phyloP scores from a whole-genome alignment of 106 monocot genomes.

The Phalaenopsis equestris region DNA sequence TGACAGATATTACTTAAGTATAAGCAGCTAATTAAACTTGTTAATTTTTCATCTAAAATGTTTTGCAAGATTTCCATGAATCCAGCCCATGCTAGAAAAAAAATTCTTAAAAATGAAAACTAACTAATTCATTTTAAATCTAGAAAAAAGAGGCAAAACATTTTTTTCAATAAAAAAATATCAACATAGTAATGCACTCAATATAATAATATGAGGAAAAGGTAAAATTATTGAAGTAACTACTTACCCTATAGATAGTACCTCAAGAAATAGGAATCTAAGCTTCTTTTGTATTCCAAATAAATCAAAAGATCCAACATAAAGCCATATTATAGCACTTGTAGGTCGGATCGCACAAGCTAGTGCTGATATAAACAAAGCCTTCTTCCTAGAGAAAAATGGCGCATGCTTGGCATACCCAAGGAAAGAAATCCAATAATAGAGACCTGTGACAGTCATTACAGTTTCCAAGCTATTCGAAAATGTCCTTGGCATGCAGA shows the following conservation, averaged over 20 bases:
- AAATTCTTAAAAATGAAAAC: background rate
- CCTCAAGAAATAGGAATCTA: conserved; percentile 66
- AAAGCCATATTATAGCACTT: conserved; percentile 91
- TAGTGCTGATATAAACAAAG: conserved; percentile 59
- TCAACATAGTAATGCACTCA: background rate
- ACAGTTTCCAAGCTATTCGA: conserved; percentile 89
- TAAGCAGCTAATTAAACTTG: background rate
- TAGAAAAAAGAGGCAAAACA: background rate
- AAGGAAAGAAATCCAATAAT: conserved; percentile 62
- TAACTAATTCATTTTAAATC: background rate
- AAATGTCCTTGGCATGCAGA: conserved; percentile 79
- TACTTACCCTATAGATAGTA: conserved; percentile 84
- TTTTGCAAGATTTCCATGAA: conserved; percentile 1
- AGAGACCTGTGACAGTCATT: conserved; percentile 54
- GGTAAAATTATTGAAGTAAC: background rate
- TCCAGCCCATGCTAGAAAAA: background rate
- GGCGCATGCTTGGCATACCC: conserved; percentile 21
- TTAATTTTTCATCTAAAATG: background rate
- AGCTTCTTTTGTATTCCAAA: conserved; percentile 22
- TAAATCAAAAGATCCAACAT: conserved; percentile 68
- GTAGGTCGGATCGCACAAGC: conserved; percentile 91
- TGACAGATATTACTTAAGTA: background rate
- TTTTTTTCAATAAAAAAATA: background rate
- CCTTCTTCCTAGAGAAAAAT: conserved; percentile 49
- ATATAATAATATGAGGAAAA: background rate